phyloP scores from a whole-genome alignment of 2,329 filamentous ascomycete genomes.

The Ophiostoma tasmaniense region DNA sequence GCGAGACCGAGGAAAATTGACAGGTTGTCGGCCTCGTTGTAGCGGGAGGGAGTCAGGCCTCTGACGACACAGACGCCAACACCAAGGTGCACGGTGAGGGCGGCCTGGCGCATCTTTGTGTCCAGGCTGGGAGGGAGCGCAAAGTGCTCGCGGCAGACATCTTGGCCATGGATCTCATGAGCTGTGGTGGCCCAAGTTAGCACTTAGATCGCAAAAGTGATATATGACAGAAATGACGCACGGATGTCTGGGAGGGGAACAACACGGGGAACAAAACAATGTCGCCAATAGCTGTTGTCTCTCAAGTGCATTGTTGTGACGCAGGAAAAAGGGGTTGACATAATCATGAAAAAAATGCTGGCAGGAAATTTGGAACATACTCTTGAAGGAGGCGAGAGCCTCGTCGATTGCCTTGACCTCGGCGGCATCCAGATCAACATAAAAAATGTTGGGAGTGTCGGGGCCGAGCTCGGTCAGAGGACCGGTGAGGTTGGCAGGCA shows the following conservation, averaged over 20 bases:
- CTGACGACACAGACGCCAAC: constrained; percentile 46
- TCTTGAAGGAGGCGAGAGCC: constrained; percentile 25
- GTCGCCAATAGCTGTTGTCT: neutral
- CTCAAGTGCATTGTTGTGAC: neutral
- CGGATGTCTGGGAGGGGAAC: neutral
- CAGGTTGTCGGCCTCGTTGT: constrained; percentile 45
- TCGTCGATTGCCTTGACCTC: constrained; percentile 23
- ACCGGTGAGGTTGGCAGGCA: constrained; percentile 9
- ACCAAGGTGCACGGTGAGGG: constrained; percentile 33
- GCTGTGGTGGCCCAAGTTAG: constrained; percentile 7
- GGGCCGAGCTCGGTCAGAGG: constrained; percentile 16
- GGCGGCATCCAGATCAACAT: constrained; percentile 13
- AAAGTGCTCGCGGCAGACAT: constrained; percentile 33
- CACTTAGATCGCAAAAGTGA: neutral
- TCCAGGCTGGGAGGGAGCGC: constrained; percentile 31
- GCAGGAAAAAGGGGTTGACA: neutral
- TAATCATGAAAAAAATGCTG: neutral
- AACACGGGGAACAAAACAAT: neutral
- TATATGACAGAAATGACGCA: neutral
- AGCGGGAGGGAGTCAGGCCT: constrained; percentile 40
- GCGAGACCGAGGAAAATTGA: constrained; percentile 49
- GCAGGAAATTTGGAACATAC: constrained; percentile 16
- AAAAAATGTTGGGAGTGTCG: constrained; percentile 12
- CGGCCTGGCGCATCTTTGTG: constrained; percentile 28
- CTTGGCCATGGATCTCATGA: constrained; percentile 30